Base-by-base conservation (phyloP, 2,329 filamentous ascomycete species). In the Stemphylium lycopersici region DNA sequence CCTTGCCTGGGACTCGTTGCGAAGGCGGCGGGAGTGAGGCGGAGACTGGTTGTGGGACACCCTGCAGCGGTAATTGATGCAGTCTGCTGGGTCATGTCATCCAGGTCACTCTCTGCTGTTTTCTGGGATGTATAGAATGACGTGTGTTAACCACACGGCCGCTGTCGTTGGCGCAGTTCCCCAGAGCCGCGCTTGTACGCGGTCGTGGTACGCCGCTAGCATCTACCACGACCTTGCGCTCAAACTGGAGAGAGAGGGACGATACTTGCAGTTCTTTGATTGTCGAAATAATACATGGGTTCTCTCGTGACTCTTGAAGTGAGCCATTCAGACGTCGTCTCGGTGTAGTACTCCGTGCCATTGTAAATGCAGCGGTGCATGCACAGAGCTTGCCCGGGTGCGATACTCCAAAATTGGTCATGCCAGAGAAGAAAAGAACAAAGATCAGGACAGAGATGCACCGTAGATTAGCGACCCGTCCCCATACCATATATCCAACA, bases 1-100 rank as follows among this genome's bases (percentile, higher is more conserved):
- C 33, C n/a, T 29, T 40, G 37, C 38, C 43, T 52, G 20, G 29
- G 31, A 52, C 52, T 44, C 52, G 33, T 42, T 42, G 32, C 50
- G 44, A 43, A 32, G 22, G 24, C 46, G 11, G 45, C n/a, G 16
- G 16, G 36, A 55, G 20, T 32, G 31, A 43, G 26, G 29, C 46
- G 22, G 31, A 26, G 33, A 13, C 15, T 26, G 22, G 41, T 38
- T 31, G 10, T 24, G 13, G n/a, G 24, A 16, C 29, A 31, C 31
- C 31, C 20, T 31, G 40, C 40, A 32, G 15, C 41, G 12, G 29
- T 20, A 22, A 18, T 39, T 39, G 37, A 39, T 13, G 24, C 20
- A 20, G 16, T 13, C 16, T 24, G 16, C 29, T 24, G 42, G 16
- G 31, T 24, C 42, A 36, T 5, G 18, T 31, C 12, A 11, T 29